phyloP scores from a whole-genome alignment of 1,284 basidiomycete genomes.

The Hypsizygus ulmarius region DNA sequence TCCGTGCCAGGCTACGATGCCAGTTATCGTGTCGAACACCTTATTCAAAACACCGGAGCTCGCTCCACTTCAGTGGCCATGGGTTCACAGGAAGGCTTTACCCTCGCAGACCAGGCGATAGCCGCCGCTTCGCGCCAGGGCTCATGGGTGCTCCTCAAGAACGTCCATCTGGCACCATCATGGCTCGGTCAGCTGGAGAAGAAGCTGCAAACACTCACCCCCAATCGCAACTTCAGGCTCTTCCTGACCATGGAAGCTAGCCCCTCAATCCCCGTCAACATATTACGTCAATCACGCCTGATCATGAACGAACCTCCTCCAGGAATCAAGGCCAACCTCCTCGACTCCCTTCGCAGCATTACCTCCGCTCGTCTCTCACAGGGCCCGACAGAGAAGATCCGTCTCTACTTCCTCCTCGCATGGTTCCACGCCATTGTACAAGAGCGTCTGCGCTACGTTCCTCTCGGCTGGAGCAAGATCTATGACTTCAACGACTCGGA shows the following conservation, averaged over 20 bases:
- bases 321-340: conserved; percentile 90
- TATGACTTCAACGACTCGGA: conserved; percentile 99
- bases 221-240: conserved; percentile 87
- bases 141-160: conserved; percentile 93
- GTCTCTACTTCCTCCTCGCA: conserved; percentile 91
- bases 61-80: conserved; percentile 89
- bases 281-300: conserved; percentile 90
- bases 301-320: conserved; percentile 98
- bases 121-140: conserved; percentile 87
- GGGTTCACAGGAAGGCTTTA: conserved; percentile 98
- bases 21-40: conserved; percentile 89
- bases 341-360: conserved; percentile 86
- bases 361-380: conserved; percentile 64
- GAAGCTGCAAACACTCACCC: conserved; percentile 89
- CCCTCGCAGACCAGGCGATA: conserved; percentile 91
- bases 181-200: conserved; percentile 97
- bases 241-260: conserved; percentile 98
- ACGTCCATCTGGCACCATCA: conserved; percentile 90
- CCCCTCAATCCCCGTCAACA: conserved; percentile 90
- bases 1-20: conserved; percentile 97
- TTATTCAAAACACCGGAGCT: conserved; percentile 73
- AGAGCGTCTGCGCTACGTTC: conserved; percentile 92
- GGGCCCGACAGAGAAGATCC: conserved; percentile 88
- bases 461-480: conserved; percentile 91
- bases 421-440: conserved; percentile 98